phyloP scores from a whole-genome alignment of 106 monocot species.

The Hemerocallis citrina region DNA sequence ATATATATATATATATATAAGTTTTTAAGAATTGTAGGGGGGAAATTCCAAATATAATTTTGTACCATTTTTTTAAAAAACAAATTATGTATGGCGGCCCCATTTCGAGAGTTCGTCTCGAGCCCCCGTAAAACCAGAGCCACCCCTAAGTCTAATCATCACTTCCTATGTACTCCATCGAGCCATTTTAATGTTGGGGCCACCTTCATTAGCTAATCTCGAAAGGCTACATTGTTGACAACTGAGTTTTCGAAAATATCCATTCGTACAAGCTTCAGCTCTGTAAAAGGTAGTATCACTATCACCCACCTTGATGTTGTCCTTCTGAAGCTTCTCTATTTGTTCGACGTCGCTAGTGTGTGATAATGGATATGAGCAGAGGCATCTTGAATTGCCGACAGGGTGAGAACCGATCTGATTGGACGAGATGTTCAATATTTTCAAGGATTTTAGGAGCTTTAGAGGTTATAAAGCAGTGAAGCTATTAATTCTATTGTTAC shows the following conservation, averaged over 20 bases:
- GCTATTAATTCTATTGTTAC: constrained; percentile 58
- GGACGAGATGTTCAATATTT: constrained; percentile 66
- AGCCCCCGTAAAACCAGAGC: no score
- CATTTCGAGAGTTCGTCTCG: no score
- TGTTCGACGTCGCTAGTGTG: constrained; percentile 10
- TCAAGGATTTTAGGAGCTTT: constrained; percentile 39
- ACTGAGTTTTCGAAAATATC: constrained; percentile 48
- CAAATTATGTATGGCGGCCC: no score
- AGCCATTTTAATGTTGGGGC: constrained; percentile 63
- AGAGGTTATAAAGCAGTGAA: constrained; percentile 75
- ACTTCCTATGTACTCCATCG: constrained; percentile 31
- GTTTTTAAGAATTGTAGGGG: no score
- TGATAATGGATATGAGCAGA: constrained; percentile 72
- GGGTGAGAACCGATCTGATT: constrained; percentile 76
- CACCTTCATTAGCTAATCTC: constrained; percentile 27
- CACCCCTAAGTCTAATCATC: not conserved
- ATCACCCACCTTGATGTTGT: constrained; percentile 14
- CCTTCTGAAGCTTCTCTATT: constrained; percentile 14
- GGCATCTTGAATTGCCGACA: constrained; percentile 59
- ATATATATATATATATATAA: no score
- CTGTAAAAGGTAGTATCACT: constrained; percentile 47
- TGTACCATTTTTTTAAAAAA: no score
- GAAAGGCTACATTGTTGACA: constrained; percentile 33
- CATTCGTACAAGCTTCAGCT: constrained; percentile 45
- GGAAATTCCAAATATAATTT: no score